These are phyloP conservation scores for Symbiotaphrina buchneri DNA, from an alignment of 495 filamentous ascomycete genomes.

Conservation along the genomic window DNA sequence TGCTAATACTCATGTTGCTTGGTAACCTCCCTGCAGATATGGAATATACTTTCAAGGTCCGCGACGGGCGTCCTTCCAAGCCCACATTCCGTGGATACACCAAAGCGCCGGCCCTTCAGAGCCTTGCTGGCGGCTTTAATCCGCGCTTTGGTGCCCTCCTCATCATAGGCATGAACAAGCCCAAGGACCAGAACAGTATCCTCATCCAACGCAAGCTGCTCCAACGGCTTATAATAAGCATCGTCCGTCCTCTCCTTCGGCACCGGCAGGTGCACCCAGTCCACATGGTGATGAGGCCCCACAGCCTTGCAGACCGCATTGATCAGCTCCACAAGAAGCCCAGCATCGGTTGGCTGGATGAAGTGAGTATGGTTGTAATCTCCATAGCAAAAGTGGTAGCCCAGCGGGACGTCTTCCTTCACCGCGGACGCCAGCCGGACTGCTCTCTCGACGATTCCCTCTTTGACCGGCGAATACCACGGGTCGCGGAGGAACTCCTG, in stretches of 20 bases:
- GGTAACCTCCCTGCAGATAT: no score
- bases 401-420: constrained; percentile 14
- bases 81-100: constrained; percentile 21
- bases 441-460: constrained; percentile 15
- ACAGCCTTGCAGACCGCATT: no score
- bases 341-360: no score
- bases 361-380: constrained; percentile 18
- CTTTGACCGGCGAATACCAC: constrained; percentile 13
- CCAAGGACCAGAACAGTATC: constrained; percentile 16
- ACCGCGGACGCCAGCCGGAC: constrained; percentile 10
- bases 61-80: constrained; percentile 17
- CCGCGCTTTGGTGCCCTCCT: constrained; percentile 15
- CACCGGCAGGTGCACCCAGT: constrained; percentile 23
- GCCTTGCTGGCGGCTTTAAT: constrained; percentile 16
- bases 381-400: constrained; percentile 24
- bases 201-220: constrained; percentile 9
- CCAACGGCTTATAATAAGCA: constrained; percentile 13
- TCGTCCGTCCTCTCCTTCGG: constrained; percentile 14
- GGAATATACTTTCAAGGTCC: constrained; percentile 17
- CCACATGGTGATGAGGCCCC: constrained; percentile 6
- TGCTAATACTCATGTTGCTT: no score
- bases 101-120: no score
- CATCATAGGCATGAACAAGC: constrained; percentile 17
- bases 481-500: constrained; percentile 9
- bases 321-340: no score